These are phyloP conservation scores for Nemania sp. DNA, from an alignment of 2,329 filamentous ascomycete genomes.

Conservation along the genomic window DNA sequence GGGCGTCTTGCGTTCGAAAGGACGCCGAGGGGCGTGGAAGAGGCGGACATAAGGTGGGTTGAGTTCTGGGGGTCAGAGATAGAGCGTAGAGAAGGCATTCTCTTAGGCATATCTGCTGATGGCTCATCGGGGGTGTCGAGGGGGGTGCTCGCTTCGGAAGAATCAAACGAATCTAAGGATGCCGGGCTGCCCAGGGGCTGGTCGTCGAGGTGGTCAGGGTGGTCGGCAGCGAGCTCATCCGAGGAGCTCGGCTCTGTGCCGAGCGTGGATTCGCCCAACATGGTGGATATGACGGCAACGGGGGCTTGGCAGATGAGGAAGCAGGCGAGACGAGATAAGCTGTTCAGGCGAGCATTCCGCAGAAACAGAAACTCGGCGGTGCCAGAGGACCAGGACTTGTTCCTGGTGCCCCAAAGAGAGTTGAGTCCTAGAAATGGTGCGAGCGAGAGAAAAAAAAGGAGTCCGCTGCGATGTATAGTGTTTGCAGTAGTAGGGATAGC, in stretches of 20 bases:
- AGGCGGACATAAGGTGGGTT: constrained; percentile 67
- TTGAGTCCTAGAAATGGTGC: not conserved
- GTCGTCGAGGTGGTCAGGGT: constrained; percentile 27
- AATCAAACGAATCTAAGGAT: constrained; percentile 49
- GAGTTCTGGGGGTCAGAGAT: constrained; percentile 60
- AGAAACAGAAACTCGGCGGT: constrained; percentile 1
- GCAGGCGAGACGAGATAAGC: not conserved
- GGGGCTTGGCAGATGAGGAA: not conserved
- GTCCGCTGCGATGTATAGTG: not conserved
- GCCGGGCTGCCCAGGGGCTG: constrained; percentile 47
- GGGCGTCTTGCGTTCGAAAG: constrained; percentile 68
- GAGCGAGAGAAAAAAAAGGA: not conserved
- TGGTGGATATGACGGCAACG: constrained; percentile 10
- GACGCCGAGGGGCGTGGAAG: constrained; percentile 82
- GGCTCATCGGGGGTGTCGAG: constrained; percentile 46
- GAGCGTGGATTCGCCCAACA: constrained; percentile 13
- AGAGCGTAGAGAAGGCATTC: constrained; percentile 63
- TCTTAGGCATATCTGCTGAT: constrained; percentile 48
- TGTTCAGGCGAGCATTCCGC: constrained; percentile 20
- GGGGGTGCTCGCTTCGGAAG: constrained; percentile 55
- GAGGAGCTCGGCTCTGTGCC: constrained; percentile 35
- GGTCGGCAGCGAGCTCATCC: constrained; percentile 46
- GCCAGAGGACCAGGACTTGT: not conserved
- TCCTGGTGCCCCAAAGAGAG: not conserved
- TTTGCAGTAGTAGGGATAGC: not conserved